phyloP scores from a whole-genome alignment of 768 basidiomycete genomes.

The Guyanaporus albipodus region DNA sequence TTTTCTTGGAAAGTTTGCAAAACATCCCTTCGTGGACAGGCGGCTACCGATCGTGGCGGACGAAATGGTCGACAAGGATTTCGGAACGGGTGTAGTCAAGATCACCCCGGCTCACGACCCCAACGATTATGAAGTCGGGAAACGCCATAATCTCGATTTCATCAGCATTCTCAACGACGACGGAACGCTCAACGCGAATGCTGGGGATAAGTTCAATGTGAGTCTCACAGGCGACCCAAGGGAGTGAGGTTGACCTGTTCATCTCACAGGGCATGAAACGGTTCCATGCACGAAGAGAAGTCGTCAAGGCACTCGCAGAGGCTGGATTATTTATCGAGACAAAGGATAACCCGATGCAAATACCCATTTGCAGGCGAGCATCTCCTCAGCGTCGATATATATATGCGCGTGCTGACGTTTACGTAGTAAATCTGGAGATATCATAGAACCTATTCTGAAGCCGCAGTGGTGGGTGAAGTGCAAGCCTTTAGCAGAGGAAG shows the following conservation, averaged over 20 bases:
- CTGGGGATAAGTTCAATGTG: constrained; percentile 73
- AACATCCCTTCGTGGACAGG: constrained; percentile 85
- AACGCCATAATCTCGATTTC: constrained; percentile 83
- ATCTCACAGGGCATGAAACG: constrained; percentile 84
- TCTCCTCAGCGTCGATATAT: not conserved
- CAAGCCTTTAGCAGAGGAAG: constrained; percentile 85
- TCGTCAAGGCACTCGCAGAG: constrained; percentile 81
- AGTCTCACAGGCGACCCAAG: constrained; percentile 6
- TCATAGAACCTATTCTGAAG: constrained; percentile 93
- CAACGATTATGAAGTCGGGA: constrained; percentile 93
- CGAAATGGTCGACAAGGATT: constrained; percentile 86
- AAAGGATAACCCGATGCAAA: constrained; percentile 96
- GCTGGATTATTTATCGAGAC: constrained; percentile 83
- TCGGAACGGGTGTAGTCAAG: constrained; percentile 98
- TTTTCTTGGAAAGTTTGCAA: constrained; percentile 88
- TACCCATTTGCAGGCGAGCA: constrained; percentile 80
- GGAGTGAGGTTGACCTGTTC: not conserved
- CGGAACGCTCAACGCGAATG: constrained; percentile 90
- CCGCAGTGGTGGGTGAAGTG: constrained; percentile 99
- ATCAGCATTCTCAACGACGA: constrained; percentile 96
- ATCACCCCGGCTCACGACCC: constrained; percentile 98
- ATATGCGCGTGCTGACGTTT: constrained; percentile 2
- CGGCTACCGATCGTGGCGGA: constrained; percentile 87
- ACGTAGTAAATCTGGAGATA: constrained; percentile 86
- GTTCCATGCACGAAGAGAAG: constrained; percentile 85